Percentiles rank a stretch among this genome's conserved stretches.
Evolutionary conservation across 768 basidiomycete genomes (phyloP).

Genomic region (Calocera viscosa): DNA sequence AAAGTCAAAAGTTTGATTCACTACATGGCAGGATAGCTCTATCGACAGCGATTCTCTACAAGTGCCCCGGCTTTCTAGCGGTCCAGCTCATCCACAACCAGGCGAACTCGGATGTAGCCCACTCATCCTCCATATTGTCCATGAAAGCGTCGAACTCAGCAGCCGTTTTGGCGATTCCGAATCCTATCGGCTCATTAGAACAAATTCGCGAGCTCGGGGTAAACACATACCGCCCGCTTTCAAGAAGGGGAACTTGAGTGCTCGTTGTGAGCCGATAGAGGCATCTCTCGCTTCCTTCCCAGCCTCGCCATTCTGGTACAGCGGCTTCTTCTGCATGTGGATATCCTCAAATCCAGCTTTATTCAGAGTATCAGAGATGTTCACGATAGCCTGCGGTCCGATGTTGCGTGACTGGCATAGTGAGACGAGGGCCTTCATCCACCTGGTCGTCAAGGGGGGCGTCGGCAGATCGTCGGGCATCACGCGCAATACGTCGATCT

Average conservation of each 20-base stretch:
- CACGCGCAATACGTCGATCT: not conserved
- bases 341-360: not conserved
- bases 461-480: not conserved
- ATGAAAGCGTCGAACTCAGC: not conserved
- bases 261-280: not conserved
- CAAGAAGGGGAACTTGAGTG: not conserved
- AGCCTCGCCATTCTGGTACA: not conserved
- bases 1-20: no score
- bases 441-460: not conserved
- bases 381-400: not conserved
- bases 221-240: not conserved
- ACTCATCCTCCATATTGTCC: conserved; percentile 3
- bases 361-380: not conserved
- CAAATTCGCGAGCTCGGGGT: not conserved
- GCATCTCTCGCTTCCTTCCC: not conserved
- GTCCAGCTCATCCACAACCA: conserved; percentile 1
- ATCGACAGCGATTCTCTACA: not conserved
- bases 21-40: no score
- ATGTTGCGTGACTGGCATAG: not conserved
- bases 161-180: not conserved
- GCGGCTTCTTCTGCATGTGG: not conserved
- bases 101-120: not conserved
- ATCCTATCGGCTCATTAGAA: not conserved
- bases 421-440: not conserved
- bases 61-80: not conserved